Evolutionary conservation across 768 basidiomycete genomes (phyloP), one percentile per base, ranked within the genome.

Genomic region (Suillus bovinus): DNA sequence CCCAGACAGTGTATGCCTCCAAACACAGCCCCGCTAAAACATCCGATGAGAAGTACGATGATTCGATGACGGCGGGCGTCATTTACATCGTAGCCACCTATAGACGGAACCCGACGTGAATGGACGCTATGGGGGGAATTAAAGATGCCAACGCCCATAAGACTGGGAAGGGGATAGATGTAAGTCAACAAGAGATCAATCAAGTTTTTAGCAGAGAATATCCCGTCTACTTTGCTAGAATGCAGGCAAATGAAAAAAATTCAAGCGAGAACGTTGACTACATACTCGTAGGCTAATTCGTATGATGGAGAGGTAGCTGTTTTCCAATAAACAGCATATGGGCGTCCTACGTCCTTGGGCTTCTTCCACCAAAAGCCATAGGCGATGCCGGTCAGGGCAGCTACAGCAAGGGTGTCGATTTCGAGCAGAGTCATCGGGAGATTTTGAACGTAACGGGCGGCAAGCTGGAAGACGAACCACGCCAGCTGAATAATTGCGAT

Each of bases 281-380:
- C 49, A 17, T 50, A 29, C 49, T 29, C 9, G 10, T 52, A 52
- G 50, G 50, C 3, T n/a, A 52, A 33, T 1, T 17, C 4, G 5
- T 1, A 20, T 52, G 50, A 20, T 7, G 36, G 34, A 7, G 34
- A 20, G 4, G 10, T 22, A 10, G 22, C 17, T 34, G 9, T 14
- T 16, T 58, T 44, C 41, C 29, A 57, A 27, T 57, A 6, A 34
- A 61, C 46, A 33, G n/a, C 9, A 42, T 46, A 17, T 17, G 68
- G 71, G 3, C 61, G 64, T 10, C 61, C 63, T 0, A 79, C 73
- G 52, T 75, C 73, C 13, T 74, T 69, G 1, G 79, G 80, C 65
- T 81, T 81, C 29, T 72, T 41, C 78, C 75, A 79, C 79, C 80
- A 80, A 2, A 77, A 59, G 1, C 59, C 36, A 61, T 77, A 80